Evolutionary conservation across 2,329 filamentous ascomycete genomes (phyloP).

Genomic region (Parasarocladium wereldwijsianum): DNA sequence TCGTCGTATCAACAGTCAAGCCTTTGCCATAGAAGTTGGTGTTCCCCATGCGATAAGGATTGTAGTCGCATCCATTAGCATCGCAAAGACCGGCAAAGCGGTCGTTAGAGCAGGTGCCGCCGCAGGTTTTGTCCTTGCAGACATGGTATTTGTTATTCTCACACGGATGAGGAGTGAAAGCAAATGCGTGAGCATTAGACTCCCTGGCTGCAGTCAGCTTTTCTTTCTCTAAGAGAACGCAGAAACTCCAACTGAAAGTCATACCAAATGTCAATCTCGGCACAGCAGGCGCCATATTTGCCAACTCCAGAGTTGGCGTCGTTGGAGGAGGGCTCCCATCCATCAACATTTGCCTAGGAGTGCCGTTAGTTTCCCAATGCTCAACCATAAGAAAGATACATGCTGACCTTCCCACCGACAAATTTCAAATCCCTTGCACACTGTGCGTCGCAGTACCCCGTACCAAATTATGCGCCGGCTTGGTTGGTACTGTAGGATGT

Average conservation of each 20-base stretch:
- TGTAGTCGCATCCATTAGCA: conserved; percentile 51
- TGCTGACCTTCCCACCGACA: conserved; percentile 24
- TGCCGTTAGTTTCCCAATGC: not conserved
- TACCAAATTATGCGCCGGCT: conserved; percentile 37
- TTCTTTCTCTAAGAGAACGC: too few species aligned
- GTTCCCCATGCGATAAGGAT: conserved; percentile 48
- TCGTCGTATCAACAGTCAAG: conserved; percentile 39
- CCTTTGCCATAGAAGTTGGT: conserved; percentile 44
- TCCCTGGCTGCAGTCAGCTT: conserved; percentile 8
- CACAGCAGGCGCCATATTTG: conserved; percentile 35
- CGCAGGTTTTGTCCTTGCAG: conserved; percentile 19
- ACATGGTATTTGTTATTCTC: conserved; percentile 20
- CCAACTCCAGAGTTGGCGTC: conserved; percentile 36
- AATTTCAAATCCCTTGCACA: conserved; percentile 32
- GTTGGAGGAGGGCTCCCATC: conserved; percentile 31
- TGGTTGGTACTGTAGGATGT: conserved; percentile 27
- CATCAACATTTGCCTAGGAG: conserved; percentile 21
- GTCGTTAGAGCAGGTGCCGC: conserved; percentile 29
- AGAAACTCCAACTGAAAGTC: too few species aligned
- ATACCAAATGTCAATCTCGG: conserved; percentile 47
- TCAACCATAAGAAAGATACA: not conserved
- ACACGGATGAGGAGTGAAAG: conserved; percentile 43
- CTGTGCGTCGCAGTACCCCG: conserved; percentile 36
- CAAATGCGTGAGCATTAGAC: conserved; percentile 41
- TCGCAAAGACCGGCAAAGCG: conserved; percentile 47